These are phyloP conservation scores for Kurtzmaniella quercitrusa DNA, from an alignment of 1,139 yeast genomes.

Conservation along the genomic window DNA sequence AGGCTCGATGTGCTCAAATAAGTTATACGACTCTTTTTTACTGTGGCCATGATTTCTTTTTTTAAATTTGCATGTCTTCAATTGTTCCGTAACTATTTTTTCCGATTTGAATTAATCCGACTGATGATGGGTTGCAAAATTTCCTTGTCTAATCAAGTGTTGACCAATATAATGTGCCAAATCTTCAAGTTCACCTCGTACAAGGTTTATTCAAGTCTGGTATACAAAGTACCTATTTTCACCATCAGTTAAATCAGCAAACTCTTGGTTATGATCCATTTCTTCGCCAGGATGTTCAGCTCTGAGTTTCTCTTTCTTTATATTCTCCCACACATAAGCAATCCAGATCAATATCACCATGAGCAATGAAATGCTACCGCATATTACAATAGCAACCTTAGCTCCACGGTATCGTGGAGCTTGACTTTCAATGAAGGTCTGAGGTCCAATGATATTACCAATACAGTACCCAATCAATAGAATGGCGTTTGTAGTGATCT, in stretches of 20 bases:
- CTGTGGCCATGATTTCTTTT: no score
- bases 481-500: conserved; percentile 18
- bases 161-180: no score
- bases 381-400: conserved; percentile 33
- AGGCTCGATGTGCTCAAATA: no score
- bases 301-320: no score
- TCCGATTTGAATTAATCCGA: no score
- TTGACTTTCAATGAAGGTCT: conserved; percentile 50
- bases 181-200: no score
- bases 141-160: no score
- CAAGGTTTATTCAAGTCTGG: no score
- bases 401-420: conserved; percentile 46
- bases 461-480: conserved; percentile 48
- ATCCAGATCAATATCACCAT: conserved; percentile 20
- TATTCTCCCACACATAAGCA: conserved; percentile 22
- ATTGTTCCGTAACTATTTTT: no score
- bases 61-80: no score
- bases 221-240: conserved; percentile 59
- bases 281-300: conserved; percentile 11
- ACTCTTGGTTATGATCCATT: conserved; percentile 46
- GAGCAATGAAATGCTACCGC: conserved; percentile 22
- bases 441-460: conserved; percentile 73
- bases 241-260: conserved; percentile 60
- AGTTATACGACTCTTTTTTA: no score
- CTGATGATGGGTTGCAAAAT: no score